Conservation (phyloP, 2,329 filamentous ascomycete genomes). For the Arthrocladium fulminans region DNA sequence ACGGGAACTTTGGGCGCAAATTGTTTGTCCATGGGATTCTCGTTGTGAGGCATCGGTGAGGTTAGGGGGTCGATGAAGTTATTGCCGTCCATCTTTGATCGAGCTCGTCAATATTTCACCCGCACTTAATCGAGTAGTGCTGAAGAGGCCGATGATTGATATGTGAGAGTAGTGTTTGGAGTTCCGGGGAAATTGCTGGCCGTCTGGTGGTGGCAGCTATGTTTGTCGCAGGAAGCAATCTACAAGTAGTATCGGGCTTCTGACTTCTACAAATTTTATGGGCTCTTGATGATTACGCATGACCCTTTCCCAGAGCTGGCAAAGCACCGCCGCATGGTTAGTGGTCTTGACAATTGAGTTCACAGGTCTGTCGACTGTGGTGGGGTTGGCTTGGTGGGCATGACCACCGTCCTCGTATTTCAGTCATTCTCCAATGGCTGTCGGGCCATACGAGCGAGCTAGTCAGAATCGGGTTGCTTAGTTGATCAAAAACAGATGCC, state of each 20-base stretch:
- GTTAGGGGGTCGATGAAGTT: conserved; percentile 13
- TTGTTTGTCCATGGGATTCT: conserved; percentile 25
- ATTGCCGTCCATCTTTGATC: not conserved
- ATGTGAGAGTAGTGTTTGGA: too few relatives aligned
- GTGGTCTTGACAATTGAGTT: not conserved
- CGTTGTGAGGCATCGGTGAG: conserved; percentile 22
- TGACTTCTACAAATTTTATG: not conserved
- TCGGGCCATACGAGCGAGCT: not conserved
- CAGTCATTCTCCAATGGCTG: not conserved
- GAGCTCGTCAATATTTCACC: too few relatives aligned
- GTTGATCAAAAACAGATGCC: not conserved
- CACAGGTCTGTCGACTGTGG: not conserved
- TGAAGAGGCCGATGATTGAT: not conserved
- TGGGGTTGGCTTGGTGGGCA: not conserved
- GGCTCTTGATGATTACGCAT: not conserved
- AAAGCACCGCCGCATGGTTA: not conserved
- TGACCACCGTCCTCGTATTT: not conserved
- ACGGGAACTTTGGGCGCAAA: conserved; percentile 36
- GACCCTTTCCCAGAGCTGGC: not conserved
- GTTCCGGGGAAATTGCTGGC: too few relatives aligned
- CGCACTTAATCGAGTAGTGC: not conserved
- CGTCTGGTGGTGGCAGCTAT: not conserved
- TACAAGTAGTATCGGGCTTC: not conserved
- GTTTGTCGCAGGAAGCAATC: not conserved
- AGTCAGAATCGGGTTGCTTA: not conserved